Conservation (phyloP, 1,139 yeast species). For the Diutina rugosa region DNA sequence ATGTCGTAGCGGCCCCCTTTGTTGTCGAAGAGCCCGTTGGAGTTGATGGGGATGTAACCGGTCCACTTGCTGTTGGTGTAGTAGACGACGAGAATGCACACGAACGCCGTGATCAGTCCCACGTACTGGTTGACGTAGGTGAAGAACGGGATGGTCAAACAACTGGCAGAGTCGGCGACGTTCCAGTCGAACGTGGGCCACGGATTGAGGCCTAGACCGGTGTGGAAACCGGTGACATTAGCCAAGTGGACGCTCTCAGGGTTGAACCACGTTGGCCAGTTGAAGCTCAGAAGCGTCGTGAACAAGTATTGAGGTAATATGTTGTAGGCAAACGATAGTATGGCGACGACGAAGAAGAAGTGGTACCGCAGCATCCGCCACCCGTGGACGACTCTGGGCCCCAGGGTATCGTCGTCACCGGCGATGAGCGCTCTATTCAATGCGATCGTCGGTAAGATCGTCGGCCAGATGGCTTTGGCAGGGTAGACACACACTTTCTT, state of each 20-base stretch:
- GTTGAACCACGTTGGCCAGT: constrained; percentile 36
- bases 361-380: constrained; percentile 28
- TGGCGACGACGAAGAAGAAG: constrained; percentile 23
- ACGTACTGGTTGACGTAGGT: constrained; percentile 23
- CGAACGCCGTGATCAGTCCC: constrained; percentile 22
- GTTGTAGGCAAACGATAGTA: constrained; percentile 23
- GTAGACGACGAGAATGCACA: constrained; percentile 18
- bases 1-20: constrained; percentile 21
- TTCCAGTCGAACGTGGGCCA: constrained; percentile 34
- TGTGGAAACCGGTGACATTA: constrained; percentile 23
- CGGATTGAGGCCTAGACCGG: constrained; percentile 32
- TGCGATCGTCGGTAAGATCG: constrained; percentile 31
- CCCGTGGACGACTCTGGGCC: constrained; percentile 18
- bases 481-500: constrained; percentile 31
- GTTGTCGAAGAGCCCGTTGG: constrained; percentile 23
- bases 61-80: constrained; percentile 29
- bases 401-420: neutral
- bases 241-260: constrained; percentile 27
- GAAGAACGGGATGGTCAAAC: constrained; percentile 18
- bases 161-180: constrained; percentile 18
- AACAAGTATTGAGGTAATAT: constrained; percentile 32
- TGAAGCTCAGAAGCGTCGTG: constrained; percentile 27
- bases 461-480: constrained; percentile 33
- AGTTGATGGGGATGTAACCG: constrained; percentile 25
- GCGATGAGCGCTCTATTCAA: constrained; percentile 19